These are phyloP conservation scores for Bonia amplexicaulis DNA, from an alignment of 176 grass and related monocot species.

Conservation along the genomic window DNA sequence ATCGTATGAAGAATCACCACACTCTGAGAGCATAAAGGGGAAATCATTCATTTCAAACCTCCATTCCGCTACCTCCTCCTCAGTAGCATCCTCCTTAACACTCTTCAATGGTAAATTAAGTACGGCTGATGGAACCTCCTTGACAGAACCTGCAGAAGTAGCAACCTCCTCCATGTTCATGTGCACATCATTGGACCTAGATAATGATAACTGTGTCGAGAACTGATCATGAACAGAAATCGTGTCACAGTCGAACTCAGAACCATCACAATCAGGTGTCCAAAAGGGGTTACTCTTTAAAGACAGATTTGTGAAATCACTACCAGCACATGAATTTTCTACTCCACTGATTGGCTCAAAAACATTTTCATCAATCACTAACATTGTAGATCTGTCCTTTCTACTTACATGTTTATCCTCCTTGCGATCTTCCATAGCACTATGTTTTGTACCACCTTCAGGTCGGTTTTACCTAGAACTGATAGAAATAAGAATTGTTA, in stretches of 20 bases:
- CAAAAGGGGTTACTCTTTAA: conserved; percentile 8
- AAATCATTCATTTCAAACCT: conserved; percentile 12
- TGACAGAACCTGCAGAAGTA: background rate
- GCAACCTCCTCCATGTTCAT: background rate
- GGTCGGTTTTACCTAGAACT: background rate
- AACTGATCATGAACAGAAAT: conserved; percentile 22
- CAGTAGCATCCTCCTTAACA: conserved; percentile 2
- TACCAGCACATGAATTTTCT: background rate
- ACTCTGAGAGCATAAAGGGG: background rate
- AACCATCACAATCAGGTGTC: conserved; percentile 14
- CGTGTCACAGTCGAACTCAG: background rate
- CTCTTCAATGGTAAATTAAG: background rate
- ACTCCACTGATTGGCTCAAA: background rate
- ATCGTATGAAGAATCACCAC: conserved; percentile 18
- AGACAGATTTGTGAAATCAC: conserved; percentile 10
- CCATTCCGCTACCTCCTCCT: background rate
- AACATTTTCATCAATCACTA: background rate
- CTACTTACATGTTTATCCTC: background rate
- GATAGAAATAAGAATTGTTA: background rate
- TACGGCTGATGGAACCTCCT: background rate
- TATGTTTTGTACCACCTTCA: background rate
- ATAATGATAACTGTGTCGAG: background rate
- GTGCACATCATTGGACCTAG: background rate
- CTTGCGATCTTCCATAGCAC: background rate
- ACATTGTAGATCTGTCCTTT: background rate